These are phyloP conservation scores for Byssochlamys sp. DNA, from an alignment of 2,329 filamentous ascomycete genomes.

Conservation along the genomic window DNA sequence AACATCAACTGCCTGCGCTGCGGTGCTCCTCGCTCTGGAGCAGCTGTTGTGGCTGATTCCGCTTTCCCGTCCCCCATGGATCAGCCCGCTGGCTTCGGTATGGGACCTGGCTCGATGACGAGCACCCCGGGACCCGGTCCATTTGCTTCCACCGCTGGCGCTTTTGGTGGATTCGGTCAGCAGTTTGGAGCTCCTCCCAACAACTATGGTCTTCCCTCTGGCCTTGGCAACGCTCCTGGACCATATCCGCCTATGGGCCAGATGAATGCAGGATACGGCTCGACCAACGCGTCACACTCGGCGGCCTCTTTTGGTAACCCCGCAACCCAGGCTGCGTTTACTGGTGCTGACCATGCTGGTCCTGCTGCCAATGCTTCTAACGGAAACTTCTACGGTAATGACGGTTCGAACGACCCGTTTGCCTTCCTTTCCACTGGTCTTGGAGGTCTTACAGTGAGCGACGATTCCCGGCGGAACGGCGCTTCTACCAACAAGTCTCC, in stretches of 20 bases:
- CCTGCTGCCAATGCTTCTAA: constrained; percentile 67
- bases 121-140: constrained; percentile 70
- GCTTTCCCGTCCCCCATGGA: constrained; percentile 88
- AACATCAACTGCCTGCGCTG: constrained; percentile 96
- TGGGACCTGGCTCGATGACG: constrained; percentile 79
- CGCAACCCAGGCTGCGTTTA: constrained; percentile 87
- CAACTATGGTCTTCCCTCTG: constrained; percentile 80
- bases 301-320: constrained; percentile 86
- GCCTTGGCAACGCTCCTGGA: constrained; percentile 66
- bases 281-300: constrained; percentile 67
- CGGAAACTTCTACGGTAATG: constrained; percentile 56
- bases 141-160: constrained; percentile 59
- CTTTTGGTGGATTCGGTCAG: constrained; percentile 60
- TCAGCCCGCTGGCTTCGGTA: constrained; percentile 68
- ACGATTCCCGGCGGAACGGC: constrained; percentile 39
- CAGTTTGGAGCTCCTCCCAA: constrained; percentile 74
- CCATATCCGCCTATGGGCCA: constrained; percentile 60
- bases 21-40: constrained; percentile 84
- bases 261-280: constrained; percentile 71
- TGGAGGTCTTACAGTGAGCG: constrained; percentile 47
- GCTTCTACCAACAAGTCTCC: constrained; percentile 38
- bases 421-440: constrained; percentile 55
- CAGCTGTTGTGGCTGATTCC: constrained; percentile 87
- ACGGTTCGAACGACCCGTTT: constrained; percentile 52
- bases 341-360: constrained; percentile 72